Evolutionary conservation across 805 yeast genomes (phyloP).

Genomic region (Millerozyma miso): DNA sequence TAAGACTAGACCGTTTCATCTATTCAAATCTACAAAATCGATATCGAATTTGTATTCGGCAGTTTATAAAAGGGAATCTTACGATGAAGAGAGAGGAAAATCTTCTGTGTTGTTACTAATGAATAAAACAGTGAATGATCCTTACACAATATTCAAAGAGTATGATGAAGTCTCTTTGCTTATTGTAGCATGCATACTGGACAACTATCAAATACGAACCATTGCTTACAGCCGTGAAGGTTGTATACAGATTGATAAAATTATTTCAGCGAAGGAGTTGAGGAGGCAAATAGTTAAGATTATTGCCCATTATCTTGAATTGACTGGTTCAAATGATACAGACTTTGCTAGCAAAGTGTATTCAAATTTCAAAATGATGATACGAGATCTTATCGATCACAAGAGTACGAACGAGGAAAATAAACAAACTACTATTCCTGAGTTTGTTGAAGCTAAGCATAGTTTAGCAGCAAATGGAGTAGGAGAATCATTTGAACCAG

Average conservation of each 20-base stretch:
- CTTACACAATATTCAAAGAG: conserved; percentile 26
- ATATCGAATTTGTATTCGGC: conserved; percentile 50
- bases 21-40: conserved; percentile 51
- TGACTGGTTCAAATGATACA: conserved; percentile 20
- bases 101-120: conserved; percentile 66
- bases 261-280: conserved; percentile 18
- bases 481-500: too few species aligned
- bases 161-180: conserved; percentile 41
- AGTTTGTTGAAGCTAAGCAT: too few species aligned
- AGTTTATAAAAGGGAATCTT: conserved; percentile 60
- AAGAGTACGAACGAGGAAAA: too few species aligned
- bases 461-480: too few species aligned
- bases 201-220: conserved; percentile 20
- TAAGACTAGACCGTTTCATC: conserved; percentile 81
- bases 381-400: too few species aligned
- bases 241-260: conserved; percentile 16
- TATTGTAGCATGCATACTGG: conserved; percentile 42
- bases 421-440: too few species aligned
- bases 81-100: conserved; percentile 50
- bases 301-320: conserved; percentile 8
- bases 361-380: too few species aligned
- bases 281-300: conserved; percentile 16
- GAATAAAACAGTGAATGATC: conserved; percentile 45
- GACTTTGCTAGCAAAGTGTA: too few species aligned
- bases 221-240: conserved; percentile 13